Evolutionary conservation across 2,329 filamentous ascomycete species (phyloP).

Genomic region (Ophidiomyces ophidiicola): DNA sequence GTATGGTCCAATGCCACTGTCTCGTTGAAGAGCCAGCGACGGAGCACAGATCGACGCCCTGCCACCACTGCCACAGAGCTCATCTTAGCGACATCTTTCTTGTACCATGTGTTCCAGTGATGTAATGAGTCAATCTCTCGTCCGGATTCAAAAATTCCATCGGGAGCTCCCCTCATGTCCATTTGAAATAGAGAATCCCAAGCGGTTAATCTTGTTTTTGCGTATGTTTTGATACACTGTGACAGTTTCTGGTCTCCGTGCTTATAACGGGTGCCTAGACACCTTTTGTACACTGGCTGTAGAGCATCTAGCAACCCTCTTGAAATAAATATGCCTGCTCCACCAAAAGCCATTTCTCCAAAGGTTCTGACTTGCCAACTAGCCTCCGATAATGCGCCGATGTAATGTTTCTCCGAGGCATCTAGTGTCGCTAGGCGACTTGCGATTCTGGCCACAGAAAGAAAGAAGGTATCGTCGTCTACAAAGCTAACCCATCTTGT

Average conservation of each 20-base stretch:
- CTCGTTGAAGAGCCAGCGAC: constrained; percentile 35
- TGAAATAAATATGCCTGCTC: constrained; percentile 35
- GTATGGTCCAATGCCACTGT: constrained; percentile 24
- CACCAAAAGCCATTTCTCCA: constrained; percentile 34
- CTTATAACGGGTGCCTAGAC: constrained; percentile 33
- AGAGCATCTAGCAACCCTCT: constrained; percentile 30
- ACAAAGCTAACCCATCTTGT: constrained; percentile 34
- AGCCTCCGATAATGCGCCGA: constrained; percentile 33
- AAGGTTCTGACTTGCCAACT: constrained; percentile 35
- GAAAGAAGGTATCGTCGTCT: constrained; percentile 36
- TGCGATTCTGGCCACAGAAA: constrained; percentile 29
- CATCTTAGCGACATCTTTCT: constrained; percentile 36
- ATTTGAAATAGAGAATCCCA: constrained; percentile 36
- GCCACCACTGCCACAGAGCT: constrained; percentile 31
- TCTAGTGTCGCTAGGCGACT: constrained; percentile 31
- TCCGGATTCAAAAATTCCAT: constrained; percentile 35
- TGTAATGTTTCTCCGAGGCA: constrained; percentile 32
- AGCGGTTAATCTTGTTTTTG: constrained; percentile 29
- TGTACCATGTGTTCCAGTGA: constrained; percentile 36
- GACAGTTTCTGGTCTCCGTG: constrained; percentile 35
- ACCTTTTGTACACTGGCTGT: constrained; percentile 30
- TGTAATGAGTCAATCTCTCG: constrained; percentile 34
- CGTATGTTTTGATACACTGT: constrained; percentile 33
- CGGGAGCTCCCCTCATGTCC: constrained; percentile 33
- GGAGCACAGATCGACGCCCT: constrained; percentile 32